These are phyloP conservation scores for Coemansia biformis DNA, from an alignment of 192 early-diverging fungal genomes.

Conservation along the genomic window DNA sequence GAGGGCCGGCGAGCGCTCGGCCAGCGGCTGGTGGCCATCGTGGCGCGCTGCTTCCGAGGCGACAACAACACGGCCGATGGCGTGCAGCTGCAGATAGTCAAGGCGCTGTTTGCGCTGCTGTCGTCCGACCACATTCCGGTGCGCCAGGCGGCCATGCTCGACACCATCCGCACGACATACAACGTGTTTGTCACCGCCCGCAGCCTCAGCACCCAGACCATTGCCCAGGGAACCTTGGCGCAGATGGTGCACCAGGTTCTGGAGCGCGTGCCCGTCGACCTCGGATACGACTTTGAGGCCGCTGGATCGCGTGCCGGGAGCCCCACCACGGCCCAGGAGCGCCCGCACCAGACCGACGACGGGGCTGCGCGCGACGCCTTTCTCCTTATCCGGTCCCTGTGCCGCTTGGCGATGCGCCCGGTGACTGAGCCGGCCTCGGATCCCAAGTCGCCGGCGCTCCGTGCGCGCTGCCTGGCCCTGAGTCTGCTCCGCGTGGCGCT, in stretches of 20 bases:
- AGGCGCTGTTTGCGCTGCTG: slow-evolving; percentile 81
- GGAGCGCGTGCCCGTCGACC: slow-evolving; percentile 59
- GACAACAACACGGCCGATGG: slow-evolving; percentile 78
- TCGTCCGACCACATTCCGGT: slow-evolving; percentile 62
- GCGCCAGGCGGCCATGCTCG: slow-evolving; percentile 69
- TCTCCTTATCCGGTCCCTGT: slow-evolving; percentile 78
- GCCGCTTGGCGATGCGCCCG: slow-evolving; percentile 83
- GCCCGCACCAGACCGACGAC: too few species aligned
- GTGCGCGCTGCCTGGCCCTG: slow-evolving; percentile 79
- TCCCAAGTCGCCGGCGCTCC: slow-evolving; percentile 71
- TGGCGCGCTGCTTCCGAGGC: slow-evolving; percentile 73
- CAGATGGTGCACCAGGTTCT: slow-evolving; percentile 87
- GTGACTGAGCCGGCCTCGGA: slow-evolving; percentile 65
- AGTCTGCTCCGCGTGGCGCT: slow-evolving; percentile 73
- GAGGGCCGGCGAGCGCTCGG: slow-evolving; percentile 8
- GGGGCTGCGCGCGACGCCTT: slow-evolving; percentile 66
- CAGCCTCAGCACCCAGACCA: slow-evolving; percentile 67
- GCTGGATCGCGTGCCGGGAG: too few species aligned
- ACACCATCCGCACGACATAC: slow-evolving; percentile 77
- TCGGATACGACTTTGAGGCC: too few species aligned
- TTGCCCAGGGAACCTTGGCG: slow-evolving; percentile 81
- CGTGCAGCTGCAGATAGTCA: slow-evolving; percentile 87
- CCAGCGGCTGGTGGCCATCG: slow-evolving; percentile 61
- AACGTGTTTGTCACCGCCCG: slow-evolving; percentile 83
- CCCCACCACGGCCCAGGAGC: too few species aligned